Conservation (phyloP, 2,329 filamentous ascomycete species). For the Diaporthe citri region DNA sequence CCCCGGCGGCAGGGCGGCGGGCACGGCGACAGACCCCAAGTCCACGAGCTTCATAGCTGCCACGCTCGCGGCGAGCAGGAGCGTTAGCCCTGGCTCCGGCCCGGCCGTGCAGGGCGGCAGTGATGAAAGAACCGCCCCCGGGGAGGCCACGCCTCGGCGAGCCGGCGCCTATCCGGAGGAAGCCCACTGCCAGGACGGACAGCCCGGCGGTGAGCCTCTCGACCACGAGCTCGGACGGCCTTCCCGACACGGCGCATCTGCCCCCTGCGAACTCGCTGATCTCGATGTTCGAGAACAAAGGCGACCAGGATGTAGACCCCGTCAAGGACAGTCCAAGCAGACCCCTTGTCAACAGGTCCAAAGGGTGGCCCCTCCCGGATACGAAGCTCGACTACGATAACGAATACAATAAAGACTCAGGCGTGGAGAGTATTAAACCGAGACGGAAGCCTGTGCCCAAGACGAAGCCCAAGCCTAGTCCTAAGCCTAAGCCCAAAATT, state of each 20-base stretch:
- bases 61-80: conserved; percentile 72
- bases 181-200: conserved; percentile 41
- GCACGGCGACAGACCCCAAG: conserved; percentile 53
- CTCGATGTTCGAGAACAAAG: conserved; percentile 73
- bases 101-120: conserved; percentile 43
- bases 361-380: conserved; percentile 46
- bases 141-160: conserved; percentile 46
- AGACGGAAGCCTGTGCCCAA: conserved; percentile 27
- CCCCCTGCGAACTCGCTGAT: conserved; percentile 74
- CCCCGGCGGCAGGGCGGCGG: conserved; percentile 19
- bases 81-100: conserved; percentile 64
- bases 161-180: conserved; percentile 33
- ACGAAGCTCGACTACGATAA: neutral
- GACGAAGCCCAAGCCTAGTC: conserved; percentile 44
- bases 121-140: neutral
- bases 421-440: conserved; percentile 13
- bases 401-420: conserved; percentile 27
- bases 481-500: conserved; percentile 43
- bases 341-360: conserved; percentile 38
- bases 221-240: conserved; percentile 48
- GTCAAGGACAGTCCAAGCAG: conserved; percentile 47
- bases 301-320: conserved; percentile 46
- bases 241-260: conserved; percentile 69
- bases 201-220: conserved; percentile 49
- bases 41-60: conserved; percentile 74